Evolutionary conservation across 805 yeast genomes (phyloP).

Genomic region (Candida pseudofarinosa): DNA sequence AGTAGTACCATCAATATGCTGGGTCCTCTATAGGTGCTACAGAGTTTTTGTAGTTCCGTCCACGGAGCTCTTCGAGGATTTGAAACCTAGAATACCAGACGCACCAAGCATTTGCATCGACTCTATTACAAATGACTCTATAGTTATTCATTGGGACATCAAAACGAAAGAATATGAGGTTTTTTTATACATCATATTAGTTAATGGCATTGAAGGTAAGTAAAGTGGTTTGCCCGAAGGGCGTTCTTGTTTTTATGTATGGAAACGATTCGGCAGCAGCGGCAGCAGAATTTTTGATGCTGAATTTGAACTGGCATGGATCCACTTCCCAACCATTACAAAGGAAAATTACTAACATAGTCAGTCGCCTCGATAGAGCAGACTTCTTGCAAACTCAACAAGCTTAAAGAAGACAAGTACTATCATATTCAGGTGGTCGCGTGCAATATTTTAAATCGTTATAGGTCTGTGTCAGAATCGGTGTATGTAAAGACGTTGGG

Average conservation of each 20-base stretch:
- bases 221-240: not conserved
- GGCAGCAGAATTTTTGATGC: no score
- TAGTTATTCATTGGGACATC: constrained; percentile 55
- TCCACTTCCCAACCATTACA: no score
- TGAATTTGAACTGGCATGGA: no score
- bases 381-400: constrained; percentile 31
- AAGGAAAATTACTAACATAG: constrained; percentile 6
- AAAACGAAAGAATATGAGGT: constrained; percentile 25
- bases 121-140: constrained; percentile 41
- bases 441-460: constrained; percentile 31
- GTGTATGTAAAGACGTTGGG: constrained; percentile 28
- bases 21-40: constrained; percentile 39
- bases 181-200: constrained; percentile 28
- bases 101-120: constrained; percentile 54
- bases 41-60: constrained; percentile 41
- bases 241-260: not conserved
- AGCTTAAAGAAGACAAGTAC: constrained; percentile 20
- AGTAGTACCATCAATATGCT: constrained; percentile 30
- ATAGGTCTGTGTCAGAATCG: constrained; percentile 29
- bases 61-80: constrained; percentile 40
- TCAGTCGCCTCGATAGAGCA: constrained; percentile 30
- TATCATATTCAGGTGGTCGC: constrained; percentile 37
- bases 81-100: constrained; percentile 53
- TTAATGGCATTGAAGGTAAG: constrained; percentile 28
- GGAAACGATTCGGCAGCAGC: not conserved